Evolutionary conservation across 169 alveolate genomes (phyloP).

Genomic region (Prorocentrum cordatum): DNA sequence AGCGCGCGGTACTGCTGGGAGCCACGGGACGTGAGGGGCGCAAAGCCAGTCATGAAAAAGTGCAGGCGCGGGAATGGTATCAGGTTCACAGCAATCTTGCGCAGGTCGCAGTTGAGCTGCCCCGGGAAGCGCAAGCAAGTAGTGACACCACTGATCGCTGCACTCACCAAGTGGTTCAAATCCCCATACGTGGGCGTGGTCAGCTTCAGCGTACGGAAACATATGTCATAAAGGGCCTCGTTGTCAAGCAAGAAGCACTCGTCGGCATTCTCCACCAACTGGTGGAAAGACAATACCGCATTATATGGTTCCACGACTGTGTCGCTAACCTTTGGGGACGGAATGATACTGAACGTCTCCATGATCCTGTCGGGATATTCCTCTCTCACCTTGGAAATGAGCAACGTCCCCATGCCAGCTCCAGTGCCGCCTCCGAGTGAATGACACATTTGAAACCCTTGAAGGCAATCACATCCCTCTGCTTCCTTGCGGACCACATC

Average conservation of each 20-base stretch:
- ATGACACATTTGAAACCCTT: no score
- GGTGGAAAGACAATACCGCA: slow-evolving; percentile 94
- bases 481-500: no score
- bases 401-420: slow-evolving; percentile 94
- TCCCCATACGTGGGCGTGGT: slow-evolving; percentile 98
- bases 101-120: slow-evolving; percentile 90
- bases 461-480: no score
- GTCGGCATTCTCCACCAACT: slow-evolving; percentile 95
- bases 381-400: slow-evolving; percentile 93
- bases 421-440: slow-evolving; percentile 98
- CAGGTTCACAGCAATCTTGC: slow-evolving; percentile 95
- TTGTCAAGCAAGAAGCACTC: slow-evolving; percentile 95
- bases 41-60: slow-evolving; percentile 96
- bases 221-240: slow-evolving; percentile 98
- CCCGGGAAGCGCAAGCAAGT: slow-evolving; percentile 97
- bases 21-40: slow-evolving; percentile 96
- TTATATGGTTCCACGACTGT: slow-evolving; percentile 98
- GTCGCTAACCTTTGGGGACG: slow-evolving; percentile 98
- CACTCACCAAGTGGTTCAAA: slow-evolving; percentile 92
- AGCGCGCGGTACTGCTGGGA: slow-evolving; percentile 97
- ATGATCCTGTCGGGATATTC: slow-evolving; percentile 97
- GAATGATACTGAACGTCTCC: slow-evolving; percentile 97
- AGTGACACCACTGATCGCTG: slow-evolving; percentile 97
- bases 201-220: slow-evolving; percentile 98
- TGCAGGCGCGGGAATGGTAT: slow-evolving; percentile 97